These are phyloP conservation scores for Limnomonas spitsbergensis DNA, from an alignment of 139 green algal genomes.

Conservation along the genomic window DNA sequence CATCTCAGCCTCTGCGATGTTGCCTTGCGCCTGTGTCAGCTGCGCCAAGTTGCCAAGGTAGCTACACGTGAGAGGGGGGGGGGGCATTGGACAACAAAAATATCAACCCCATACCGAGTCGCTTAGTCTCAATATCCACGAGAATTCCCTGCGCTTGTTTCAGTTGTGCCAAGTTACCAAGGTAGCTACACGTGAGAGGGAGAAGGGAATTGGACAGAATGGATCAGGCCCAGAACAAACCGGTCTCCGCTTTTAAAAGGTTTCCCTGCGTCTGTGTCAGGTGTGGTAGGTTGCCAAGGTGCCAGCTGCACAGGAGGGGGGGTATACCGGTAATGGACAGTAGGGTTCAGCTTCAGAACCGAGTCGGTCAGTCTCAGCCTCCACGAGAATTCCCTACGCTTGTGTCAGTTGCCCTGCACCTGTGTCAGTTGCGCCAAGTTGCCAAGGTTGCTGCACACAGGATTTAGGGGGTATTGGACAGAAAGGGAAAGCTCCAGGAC, in stretches of 20 bases:
- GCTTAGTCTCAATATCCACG: not conserved
- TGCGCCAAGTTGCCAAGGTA: constrained; percentile 11
- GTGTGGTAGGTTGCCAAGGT: too few relatives aligned
- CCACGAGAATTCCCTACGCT: not conserved
- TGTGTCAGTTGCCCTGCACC: not conserved
- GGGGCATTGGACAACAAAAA: not conserved
- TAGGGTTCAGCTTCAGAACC: too few relatives aligned
- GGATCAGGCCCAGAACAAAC: too few relatives aligned
- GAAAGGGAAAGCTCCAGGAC: too few relatives aligned
- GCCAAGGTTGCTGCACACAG: not conserved
- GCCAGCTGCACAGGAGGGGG: too few relatives aligned
- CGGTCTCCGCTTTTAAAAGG: too few relatives aligned
- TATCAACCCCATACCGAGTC: too few relatives aligned
- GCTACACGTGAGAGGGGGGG: not conserved
- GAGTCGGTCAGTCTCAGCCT: too few relatives aligned
- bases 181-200: not conserved
- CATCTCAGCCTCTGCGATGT: not conserved
- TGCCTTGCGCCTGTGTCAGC: not conserved
- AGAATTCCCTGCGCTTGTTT: not conserved
- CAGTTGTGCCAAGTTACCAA: constrained; percentile 11
- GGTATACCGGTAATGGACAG: too few relatives aligned
- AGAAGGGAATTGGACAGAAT: not conserved
- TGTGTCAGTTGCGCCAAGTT: constrained; percentile 7
- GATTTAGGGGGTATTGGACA: not conserved
- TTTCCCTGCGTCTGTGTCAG: too few relatives aligned